Percentiles rank a stretch among this genome's conserved stretches.
Conservation (phyloP, 75 land plant species). For the Selaginella moellendorffii region DNA sequence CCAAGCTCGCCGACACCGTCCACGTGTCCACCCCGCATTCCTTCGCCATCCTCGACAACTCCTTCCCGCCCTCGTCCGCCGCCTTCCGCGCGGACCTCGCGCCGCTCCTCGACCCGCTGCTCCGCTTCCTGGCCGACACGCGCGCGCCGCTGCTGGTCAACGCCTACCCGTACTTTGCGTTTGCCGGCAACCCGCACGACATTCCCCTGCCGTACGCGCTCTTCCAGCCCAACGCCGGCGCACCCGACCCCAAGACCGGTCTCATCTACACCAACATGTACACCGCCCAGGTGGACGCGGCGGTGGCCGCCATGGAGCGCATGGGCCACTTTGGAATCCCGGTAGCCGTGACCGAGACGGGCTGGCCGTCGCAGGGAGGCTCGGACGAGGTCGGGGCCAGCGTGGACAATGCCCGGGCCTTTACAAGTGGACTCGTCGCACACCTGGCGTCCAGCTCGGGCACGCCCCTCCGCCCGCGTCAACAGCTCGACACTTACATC, state of each 20-base stretch:
- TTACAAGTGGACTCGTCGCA: background rate
- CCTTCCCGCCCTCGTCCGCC: conserved; percentile 85
- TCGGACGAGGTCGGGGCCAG: background rate
- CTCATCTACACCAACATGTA: too few species aligned
- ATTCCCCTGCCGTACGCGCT: conserved; percentile 59
- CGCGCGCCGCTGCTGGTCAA: conserved; percentile 60
- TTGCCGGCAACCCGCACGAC: conserved; percentile 36
- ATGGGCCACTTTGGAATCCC: conserved; percentile 11
- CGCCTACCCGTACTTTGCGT: conserved; percentile 70
- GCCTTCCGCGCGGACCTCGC: too few species aligned
- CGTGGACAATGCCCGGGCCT: background rate
- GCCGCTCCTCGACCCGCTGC: too few species aligned
- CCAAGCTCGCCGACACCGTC: conserved; percentile 18
- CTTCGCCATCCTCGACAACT: conserved; percentile 40
- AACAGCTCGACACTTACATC: conserved; percentile 47
- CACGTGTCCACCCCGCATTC: conserved; percentile 45
- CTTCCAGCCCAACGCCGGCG: conserved; percentile 8
- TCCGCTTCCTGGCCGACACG: conserved; percentile 43
- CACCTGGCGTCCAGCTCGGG: conserved; percentile 37
- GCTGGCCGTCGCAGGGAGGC: conserved; percentile 4
- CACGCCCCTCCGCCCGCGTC: conserved; percentile 61
- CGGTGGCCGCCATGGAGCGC: background rate
- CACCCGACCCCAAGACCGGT: background rate
- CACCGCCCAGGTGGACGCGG: background rate
- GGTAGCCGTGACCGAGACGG: conserved; percentile 1